These are phyloP conservation scores for Abelmoschus esculentus DNA, from an alignment of 345 rosid species.

Conservation along the genomic window DNA sequence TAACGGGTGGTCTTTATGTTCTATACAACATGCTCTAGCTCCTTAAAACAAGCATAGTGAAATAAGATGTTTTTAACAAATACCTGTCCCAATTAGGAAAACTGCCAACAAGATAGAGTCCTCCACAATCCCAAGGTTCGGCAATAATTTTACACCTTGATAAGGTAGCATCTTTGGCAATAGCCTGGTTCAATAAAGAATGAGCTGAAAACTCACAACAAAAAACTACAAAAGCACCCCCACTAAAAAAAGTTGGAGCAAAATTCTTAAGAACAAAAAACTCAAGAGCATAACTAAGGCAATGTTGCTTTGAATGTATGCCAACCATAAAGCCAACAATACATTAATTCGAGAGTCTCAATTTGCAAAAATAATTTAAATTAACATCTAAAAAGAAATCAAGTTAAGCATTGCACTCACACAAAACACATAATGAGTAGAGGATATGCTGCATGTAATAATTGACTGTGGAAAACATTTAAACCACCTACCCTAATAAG, in stretches of 20 bases:
- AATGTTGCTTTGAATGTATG: not conserved
- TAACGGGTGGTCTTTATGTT: not conserved
- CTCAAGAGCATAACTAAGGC: not conserved
- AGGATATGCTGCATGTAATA: not conserved
- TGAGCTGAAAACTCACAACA: not conserved
- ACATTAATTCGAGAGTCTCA: not conserved
- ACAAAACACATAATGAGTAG: not conserved
- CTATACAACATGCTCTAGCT: not conserved
- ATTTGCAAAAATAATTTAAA: not conserved
- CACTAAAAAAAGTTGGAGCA: not conserved
- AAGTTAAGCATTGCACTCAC: not conserved
- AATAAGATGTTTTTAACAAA: not conserved
- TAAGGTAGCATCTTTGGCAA: constrained; percentile 69
- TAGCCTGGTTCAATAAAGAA: constrained; percentile 45
- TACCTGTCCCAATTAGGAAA: constrained; percentile 99
- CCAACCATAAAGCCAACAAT: not conserved
- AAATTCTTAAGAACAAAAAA: not conserved
- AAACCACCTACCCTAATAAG: constrained; percentile 52
- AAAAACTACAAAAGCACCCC: not conserved
- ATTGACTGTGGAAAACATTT: not conserved
- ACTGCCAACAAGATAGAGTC: constrained; percentile 85
- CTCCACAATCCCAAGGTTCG: constrained; percentile 99
- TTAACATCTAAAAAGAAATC: not conserved
- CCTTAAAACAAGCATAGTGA: not conserved
- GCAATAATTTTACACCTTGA: constrained; percentile 89